phyloP scores from a whole-genome alignment of 2,329 filamentous ascomycete species.

The Xylaria sp. region DNA sequence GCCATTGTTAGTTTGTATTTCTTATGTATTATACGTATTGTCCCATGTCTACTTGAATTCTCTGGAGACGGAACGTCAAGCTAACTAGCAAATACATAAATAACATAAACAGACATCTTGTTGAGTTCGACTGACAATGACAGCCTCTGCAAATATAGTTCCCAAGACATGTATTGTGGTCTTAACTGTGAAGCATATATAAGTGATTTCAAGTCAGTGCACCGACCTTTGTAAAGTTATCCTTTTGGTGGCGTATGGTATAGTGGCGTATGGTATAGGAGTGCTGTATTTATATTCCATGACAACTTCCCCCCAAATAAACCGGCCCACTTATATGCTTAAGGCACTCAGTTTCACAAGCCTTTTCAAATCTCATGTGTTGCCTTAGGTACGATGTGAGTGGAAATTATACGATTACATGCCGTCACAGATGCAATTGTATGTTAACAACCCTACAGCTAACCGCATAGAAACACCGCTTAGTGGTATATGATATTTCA shows the following conservation, averaged over 20 bases:
- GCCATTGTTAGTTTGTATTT: background rate
- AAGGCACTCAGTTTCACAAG: too few relatives aligned
- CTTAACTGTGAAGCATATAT: too few relatives aligned
- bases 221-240: too few relatives aligned
- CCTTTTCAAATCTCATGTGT: background rate
- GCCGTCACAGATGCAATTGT: background rate
- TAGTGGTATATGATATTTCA: background rate
- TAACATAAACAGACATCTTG: background rate
- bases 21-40: background rate
- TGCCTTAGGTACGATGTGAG: background rate
- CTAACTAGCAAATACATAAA: background rate
- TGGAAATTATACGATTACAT: background rate
- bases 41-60: background rate
- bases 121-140: background rate
- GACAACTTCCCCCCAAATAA: too few relatives aligned
- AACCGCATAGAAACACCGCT: background rate
- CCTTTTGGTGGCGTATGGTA: too few relatives aligned
- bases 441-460: background rate
- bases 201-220: too few relatives aligned
- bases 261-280: too few relatives aligned
- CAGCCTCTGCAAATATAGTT: background rate
- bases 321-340: background rate
- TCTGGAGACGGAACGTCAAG: background rate
- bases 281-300: too few relatives aligned
- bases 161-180: too few relatives aligned